These are phyloP conservation scores for Fusarium beomiforme DNA, from an alignment of 2,329 filamentous ascomycete species.

Conservation along the genomic window DNA sequence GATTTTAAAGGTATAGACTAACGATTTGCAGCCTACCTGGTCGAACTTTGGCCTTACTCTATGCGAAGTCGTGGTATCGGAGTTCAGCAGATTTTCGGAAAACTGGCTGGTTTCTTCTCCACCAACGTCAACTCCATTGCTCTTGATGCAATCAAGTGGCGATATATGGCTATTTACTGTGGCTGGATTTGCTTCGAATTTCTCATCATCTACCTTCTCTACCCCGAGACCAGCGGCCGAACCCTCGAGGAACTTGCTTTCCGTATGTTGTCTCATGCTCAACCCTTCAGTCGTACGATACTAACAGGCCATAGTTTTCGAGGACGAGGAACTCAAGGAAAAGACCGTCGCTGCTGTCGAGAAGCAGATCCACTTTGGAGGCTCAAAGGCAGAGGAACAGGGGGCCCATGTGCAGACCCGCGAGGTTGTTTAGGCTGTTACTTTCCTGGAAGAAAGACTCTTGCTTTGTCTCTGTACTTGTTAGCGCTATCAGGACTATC, in stretches of 20 bases:
- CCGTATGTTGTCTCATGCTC: constrained; percentile 44
- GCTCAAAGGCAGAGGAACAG: constrained; percentile 13
- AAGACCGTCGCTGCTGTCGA: constrained; percentile 53
- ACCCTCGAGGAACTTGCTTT: constrained; percentile 74
- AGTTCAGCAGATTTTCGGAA: constrained; percentile 64
- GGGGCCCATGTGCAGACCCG: constrained; percentile 5
- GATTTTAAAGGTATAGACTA: not conserved
- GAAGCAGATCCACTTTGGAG: constrained; percentile 48
- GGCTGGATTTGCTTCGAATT: constrained; percentile 56
- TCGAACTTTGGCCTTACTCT: constrained; percentile 69
- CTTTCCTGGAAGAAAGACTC: not conserved
- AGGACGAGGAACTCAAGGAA: constrained; percentile 51
- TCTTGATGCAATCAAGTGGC: constrained; percentile 52
- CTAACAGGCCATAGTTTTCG: constrained; percentile 49
- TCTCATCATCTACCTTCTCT: constrained; percentile 77
- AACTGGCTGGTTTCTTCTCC: constrained; percentile 53
- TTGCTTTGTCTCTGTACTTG: not conserved
- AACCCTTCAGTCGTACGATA: fast-evolving
- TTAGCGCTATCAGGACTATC: not conserved
- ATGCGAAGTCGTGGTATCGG: constrained; percentile 67
- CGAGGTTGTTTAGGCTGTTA: constrained; percentile 15
- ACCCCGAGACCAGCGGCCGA: constrained; percentile 81
- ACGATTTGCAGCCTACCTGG: constrained; percentile 54
- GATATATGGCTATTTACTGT: constrained; percentile 56
- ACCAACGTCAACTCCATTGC: constrained; percentile 58